A percentile compares a stretch with the other conserved stretches of the same genome.
Conservation (phyloP, 441 rosid genomes). For the Euphorbia schlechtendalii region DNA sequence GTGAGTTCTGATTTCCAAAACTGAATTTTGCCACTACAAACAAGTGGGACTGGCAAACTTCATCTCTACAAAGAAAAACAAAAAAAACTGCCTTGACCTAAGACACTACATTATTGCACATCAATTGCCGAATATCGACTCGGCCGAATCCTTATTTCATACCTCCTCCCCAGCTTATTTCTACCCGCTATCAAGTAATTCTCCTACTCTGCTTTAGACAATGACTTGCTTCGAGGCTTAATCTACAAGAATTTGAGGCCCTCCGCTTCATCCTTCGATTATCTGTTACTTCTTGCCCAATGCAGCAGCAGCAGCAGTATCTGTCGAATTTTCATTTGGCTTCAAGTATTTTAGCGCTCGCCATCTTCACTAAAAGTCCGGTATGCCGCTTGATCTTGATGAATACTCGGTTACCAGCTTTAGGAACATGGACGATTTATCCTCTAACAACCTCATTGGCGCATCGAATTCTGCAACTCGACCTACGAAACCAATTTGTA, state of each 20-base stretch:
- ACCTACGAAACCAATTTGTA: constrained; percentile 41
- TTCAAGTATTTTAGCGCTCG: constrained; percentile 21
- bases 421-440: constrained; percentile 89
- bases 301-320: too few relatives aligned
- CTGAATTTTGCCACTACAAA: constrained; percentile 17
- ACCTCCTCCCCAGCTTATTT: constrained; percentile 21
- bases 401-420: constrained; percentile 93
- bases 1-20: background rate
- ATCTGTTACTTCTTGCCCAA: constrained; percentile 16
- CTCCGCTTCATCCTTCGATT: constrained; percentile 9
- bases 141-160: constrained; percentile 18
- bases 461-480: constrained; percentile 93
- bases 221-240: constrained; percentile 7
- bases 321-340: too few relatives aligned
- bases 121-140: constrained; percentile 21
- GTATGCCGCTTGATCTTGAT: constrained; percentile 88
- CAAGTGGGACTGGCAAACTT: constrained; percentile 15
- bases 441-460: constrained; percentile 74
- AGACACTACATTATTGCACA: constrained; percentile 30
- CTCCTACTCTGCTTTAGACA: constrained; percentile 18
- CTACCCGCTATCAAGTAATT: constrained; percentile 9
- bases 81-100: constrained; percentile 21
- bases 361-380: constrained; percentile 50
- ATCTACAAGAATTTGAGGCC: background rate
- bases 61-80: constrained; percentile 25